Conservation (phyloP, 2,329 filamentous ascomycete genomes). For the Diaporthe amygdali region DNA sequence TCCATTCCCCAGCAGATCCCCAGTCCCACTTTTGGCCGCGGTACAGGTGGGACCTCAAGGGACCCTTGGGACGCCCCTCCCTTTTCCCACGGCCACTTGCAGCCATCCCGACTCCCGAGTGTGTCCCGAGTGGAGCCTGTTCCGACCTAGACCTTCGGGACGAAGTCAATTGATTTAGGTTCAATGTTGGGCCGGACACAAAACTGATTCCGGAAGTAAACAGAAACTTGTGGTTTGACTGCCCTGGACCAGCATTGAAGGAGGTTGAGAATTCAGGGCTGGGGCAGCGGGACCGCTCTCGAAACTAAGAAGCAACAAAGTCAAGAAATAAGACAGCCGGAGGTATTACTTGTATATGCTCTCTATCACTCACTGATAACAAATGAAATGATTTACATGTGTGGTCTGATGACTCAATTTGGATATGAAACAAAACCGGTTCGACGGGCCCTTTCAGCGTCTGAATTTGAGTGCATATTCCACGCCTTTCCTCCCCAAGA, state of each 20-base stretch:
- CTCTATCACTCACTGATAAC: background rate
- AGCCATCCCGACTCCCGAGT: constrained; percentile 1
- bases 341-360: background rate
- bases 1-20: background rate
- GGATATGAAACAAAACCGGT: background rate
- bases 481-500: constrained; percentile 26
- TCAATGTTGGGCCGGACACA: background rate
- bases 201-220: background rate
- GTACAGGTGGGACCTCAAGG: background rate
- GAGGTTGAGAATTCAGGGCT: too few species aligned
- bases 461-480: constrained; percentile 13
- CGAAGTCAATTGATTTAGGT: background rate
- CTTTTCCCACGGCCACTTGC: background rate
- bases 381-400: background rate
- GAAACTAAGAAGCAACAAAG: too few species aligned
- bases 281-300: too few species aligned
- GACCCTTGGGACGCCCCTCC: background rate
- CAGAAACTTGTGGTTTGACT: too few species aligned
- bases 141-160: background rate
- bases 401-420: background rate
- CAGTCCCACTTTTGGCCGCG: background rate
- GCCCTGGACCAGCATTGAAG: too few species aligned
- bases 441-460: background rate
- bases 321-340: too few species aligned
- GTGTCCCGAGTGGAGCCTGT: background rate